Conservation (phyloP, 192 early-diverging fungal species). For the Gigaspora rosea region DNA sequence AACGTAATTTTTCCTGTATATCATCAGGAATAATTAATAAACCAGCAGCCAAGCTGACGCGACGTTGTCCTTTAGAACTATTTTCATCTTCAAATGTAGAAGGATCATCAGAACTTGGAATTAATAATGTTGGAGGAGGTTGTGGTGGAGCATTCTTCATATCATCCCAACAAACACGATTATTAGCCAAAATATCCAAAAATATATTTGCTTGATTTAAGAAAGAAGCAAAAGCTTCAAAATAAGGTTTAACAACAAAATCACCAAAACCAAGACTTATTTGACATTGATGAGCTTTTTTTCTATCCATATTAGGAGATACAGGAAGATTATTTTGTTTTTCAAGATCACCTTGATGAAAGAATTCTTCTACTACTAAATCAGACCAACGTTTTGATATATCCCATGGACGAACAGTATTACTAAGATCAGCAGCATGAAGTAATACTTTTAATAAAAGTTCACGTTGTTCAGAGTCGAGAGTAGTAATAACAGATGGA, state of each 20-base stretch:
- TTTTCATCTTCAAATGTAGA: neutral
- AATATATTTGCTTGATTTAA: constrained; percentile 67
- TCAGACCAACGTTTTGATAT: constrained; percentile 91
- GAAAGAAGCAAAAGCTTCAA: constrained; percentile 76
- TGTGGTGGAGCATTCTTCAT: constrained; percentile 23
- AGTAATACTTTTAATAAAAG: constrained; percentile 68
- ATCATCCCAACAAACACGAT: constrained; percentile 62
- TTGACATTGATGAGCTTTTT: constrained; percentile 65
- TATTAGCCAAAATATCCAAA: constrained; percentile 57
- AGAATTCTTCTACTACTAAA: constrained; percentile 84
- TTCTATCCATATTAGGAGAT: constrained; percentile 89
- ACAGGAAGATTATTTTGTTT: constrained; percentile 71
- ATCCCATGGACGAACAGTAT: constrained; percentile 79
- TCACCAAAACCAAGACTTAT: constrained; percentile 84
- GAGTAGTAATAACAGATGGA: constrained; percentile 10
- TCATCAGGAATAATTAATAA: constrained; percentile 46
- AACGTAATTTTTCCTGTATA: constrained; percentile 34
- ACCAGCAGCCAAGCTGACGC: constrained; percentile 48
- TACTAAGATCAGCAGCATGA: constrained; percentile 90
- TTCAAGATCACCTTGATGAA: constrained; percentile 85
- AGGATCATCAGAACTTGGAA: constrained; percentile 23
- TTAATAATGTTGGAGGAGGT: constrained; percentile 34
- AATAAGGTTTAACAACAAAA: constrained; percentile 86
- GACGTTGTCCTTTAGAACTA: constrained; percentile 36
- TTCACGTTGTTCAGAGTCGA: constrained; percentile 59